Conservation (phyloP, 2,329 filamentous ascomycete genomes). For the Fusarium papillatum region DNA sequence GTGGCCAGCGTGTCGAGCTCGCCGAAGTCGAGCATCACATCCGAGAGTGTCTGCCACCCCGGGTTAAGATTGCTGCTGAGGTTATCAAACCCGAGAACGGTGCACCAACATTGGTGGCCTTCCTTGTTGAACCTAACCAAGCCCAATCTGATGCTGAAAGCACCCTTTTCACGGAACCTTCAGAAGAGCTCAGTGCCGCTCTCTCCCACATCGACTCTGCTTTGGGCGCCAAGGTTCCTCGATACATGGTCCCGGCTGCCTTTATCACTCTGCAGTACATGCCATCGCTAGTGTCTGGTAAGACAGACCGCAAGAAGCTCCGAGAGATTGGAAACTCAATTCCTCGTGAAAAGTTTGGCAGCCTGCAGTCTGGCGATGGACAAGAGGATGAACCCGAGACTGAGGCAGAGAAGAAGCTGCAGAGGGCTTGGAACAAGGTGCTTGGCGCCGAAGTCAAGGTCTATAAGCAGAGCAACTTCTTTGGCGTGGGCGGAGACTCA, state of each 20-base stretch:
- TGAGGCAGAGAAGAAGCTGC: neutral
- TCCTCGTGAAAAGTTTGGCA: neutral
- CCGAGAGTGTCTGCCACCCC: conserved; percentile 51
- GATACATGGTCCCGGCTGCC: conserved; percentile 63
- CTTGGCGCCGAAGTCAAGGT: conserved; percentile 52
- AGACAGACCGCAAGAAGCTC: conserved; percentile 55
- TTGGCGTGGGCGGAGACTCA: conserved; percentile 64
- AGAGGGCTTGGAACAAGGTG: conserved; percentile 52
- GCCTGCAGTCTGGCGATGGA: neutral
- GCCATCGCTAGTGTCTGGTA: conserved; percentile 62
- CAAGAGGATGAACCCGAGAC: neutral
- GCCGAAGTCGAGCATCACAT: conserved; percentile 65
- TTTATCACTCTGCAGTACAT: conserved; percentile 61
- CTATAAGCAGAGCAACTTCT: conserved; percentile 58
- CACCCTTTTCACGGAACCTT: conserved; percentile 45
- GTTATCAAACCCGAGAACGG: conserved; percentile 53
- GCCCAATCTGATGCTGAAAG: neutral
- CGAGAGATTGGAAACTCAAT: neutral
- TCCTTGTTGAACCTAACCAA: conserved; percentile 23
- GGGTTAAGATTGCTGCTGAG: conserved; percentile 51
- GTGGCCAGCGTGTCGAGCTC: conserved; percentile 63
- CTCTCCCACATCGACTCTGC: conserved; percentile 47
- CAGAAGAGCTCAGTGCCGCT: conserved; percentile 39
- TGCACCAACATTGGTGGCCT: conserved; percentile 29
- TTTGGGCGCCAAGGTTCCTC: conserved; percentile 52